Percentiles rank a stretch among this genome's conserved stretches.
Evolutionary conservation across 257 asterid species (phyloP).

Genomic region (Sherardia arvensis): DNA sequence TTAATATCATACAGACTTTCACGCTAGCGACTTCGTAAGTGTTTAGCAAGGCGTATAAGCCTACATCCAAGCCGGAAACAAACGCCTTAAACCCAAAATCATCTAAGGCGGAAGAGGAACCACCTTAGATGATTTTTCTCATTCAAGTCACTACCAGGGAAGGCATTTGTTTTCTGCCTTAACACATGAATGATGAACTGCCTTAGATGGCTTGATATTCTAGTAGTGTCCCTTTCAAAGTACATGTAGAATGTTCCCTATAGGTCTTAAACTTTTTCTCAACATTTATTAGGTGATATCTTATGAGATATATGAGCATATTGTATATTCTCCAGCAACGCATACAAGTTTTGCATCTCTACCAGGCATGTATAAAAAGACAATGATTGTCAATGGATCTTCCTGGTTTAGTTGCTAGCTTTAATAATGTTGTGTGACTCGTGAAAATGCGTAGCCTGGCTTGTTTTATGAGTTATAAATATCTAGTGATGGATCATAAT

Average conservation of each 20-base stretch:
- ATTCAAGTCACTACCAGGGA: no score
- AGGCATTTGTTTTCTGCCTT: no score
- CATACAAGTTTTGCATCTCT: slow-evolving; percentile 95
- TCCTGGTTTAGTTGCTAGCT: slow-evolving; percentile 65
- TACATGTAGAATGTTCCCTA: neutral
- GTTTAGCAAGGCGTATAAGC: no score
- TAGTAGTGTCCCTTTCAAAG: slow-evolving; percentile 10
- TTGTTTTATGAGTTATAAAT: slow-evolving; percentile 4
- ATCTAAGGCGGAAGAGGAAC: no score
- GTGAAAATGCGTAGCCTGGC: neutral
- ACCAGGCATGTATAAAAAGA: slow-evolving; percentile 95
- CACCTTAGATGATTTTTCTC: no score
- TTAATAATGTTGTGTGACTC: neutral
- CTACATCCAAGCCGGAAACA: no score
- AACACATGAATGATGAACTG: no score
- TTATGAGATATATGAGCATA: slow-evolving; percentile 94
- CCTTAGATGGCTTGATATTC: no score
- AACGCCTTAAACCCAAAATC: no score
- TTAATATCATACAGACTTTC: no score
- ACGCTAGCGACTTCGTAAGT: no score
- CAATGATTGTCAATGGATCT: slow-evolving; percentile 90
- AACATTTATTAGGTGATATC: slow-evolving; percentile 55
- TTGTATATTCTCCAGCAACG: slow-evolving; percentile 86
- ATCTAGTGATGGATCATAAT: slow-evolving; percentile 9
- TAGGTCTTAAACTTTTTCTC: neutral